Conservation (phyloP, 805 yeast species). For the Saccharomyces mikatae region DNA sequence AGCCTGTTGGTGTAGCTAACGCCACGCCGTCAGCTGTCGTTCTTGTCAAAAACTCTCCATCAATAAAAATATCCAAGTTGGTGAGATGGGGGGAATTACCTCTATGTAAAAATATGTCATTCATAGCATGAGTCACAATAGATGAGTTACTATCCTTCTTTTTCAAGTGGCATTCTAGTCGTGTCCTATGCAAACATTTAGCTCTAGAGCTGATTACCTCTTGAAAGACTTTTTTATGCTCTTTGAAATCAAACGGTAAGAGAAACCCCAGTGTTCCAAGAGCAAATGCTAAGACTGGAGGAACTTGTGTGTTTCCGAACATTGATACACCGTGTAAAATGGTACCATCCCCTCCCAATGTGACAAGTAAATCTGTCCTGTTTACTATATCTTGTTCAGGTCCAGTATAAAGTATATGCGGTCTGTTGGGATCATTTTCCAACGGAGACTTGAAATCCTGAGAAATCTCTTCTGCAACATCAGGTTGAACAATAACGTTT, state of each 20-base stretch:
- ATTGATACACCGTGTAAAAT: slow-evolving; percentile 74
- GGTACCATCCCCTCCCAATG: slow-evolving; percentile 96
- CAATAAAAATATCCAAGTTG: slow-evolving; percentile 74
- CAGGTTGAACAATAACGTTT: slow-evolving; percentile 69
- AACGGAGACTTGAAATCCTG: slow-evolving; percentile 20
- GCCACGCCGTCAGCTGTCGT: slow-evolving; percentile 90
- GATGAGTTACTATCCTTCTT: slow-evolving; percentile 24
- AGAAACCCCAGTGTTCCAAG: slow-evolving; percentile 87
- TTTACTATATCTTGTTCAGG: slow-evolving; percentile 44
- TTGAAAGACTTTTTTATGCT: slow-evolving; percentile 51
- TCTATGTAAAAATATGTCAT: slow-evolving; percentile 81
- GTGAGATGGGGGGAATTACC: slow-evolving; percentile 84
- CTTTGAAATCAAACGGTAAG: slow-evolving; percentile 73
- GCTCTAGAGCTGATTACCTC: slow-evolving; percentile 62
- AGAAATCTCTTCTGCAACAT: slow-evolving; percentile 62
- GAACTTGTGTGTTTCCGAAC: slow-evolving; percentile 64
- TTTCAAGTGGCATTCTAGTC: slow-evolving; percentile 70
- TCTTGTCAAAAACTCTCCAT: slow-evolving; percentile 75
- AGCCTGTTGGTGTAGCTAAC: slow-evolving; percentile 87
- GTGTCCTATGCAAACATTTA: slow-evolving; percentile 62
- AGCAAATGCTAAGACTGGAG: slow-evolving; percentile 84
- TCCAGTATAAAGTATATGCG: slow-evolving; percentile 51
- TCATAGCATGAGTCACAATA: slow-evolving; percentile 61
- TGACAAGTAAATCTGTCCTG: slow-evolving; percentile 73
- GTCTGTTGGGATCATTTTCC: slow-evolving; percentile 24